phyloP scores from a whole-genome alignment of 2,329 filamentous ascomycete genomes.

The Aphanoascus verrucosus region DNA sequence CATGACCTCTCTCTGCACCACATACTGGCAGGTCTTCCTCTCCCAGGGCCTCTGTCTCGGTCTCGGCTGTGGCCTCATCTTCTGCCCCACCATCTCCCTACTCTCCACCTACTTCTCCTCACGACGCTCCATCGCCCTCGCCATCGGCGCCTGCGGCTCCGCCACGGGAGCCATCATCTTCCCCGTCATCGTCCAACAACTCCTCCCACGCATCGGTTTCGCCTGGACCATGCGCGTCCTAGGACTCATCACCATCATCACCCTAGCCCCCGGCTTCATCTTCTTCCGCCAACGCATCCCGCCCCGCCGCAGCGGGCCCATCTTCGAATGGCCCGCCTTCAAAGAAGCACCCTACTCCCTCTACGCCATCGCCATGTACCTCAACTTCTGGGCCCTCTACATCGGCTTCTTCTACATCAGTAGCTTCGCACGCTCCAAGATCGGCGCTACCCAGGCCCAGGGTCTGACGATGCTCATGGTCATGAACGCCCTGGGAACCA shows the following conservation, averaged over 20 bases:
- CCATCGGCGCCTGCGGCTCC: slow-evolving; percentile 49
- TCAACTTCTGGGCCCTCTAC: slow-evolving; percentile 45
- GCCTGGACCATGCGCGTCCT: slow-evolving; percentile 54
- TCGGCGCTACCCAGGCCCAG: slow-evolving; percentile 33
- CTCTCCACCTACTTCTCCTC: slow-evolving; percentile 51
- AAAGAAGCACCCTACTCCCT: slow-evolving; percentile 40
- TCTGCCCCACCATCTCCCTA: slow-evolving; percentile 45
- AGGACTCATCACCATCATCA: slow-evolving; percentile 48
- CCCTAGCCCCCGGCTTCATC: slow-evolving; percentile 32
- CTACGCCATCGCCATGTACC: slow-evolving; percentile 35
- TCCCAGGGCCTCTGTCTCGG: slow-evolving; percentile 49
- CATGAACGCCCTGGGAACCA: slow-evolving; percentile 52
- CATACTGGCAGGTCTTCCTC: slow-evolving; percentile 42
- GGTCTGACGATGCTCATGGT: slow-evolving; percentile 54
- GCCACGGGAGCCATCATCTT: slow-evolving; percentile 55
- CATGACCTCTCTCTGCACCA: slow-evolving; percentile 39
- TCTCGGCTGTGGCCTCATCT: slow-evolving; percentile 46
- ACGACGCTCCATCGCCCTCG: slow-evolving; percentile 51
- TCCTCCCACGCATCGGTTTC: slow-evolving; percentile 52
- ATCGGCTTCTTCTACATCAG: slow-evolving; percentile 43
- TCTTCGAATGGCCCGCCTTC: slow-evolving; percentile 45
- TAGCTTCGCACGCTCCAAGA: slow-evolving; percentile 31
- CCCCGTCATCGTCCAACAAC: slow-evolving; percentile 46
- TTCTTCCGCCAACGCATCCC: slow-evolving; percentile 42
- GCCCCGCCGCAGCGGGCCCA: slow-evolving; percentile 40